Conservation (phyloP, 345 rosid genomes). For the Camelina hispida region DNA sequence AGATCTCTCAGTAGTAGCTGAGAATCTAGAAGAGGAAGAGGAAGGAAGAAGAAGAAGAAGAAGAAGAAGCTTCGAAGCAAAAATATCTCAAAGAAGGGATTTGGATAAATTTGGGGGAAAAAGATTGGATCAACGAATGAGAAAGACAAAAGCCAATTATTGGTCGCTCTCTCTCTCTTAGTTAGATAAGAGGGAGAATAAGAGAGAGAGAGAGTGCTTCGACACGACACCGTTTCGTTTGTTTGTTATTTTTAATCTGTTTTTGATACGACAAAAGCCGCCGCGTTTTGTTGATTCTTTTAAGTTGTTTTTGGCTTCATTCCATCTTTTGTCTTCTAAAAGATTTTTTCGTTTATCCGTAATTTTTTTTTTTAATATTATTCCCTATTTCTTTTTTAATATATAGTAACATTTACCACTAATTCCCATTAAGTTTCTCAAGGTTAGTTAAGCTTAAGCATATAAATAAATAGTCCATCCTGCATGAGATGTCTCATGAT, state of each 20-base stretch:
- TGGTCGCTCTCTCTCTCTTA: conserved; percentile 39
- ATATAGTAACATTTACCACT: no score
- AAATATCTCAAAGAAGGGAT: conserved; percentile 29
- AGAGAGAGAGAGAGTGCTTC: no score
- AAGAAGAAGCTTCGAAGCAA: conserved; percentile 23
- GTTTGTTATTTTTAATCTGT: neutral
- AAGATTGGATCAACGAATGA: conserved; percentile 9
- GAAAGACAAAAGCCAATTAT: conserved; percentile 26
- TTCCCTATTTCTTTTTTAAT: no score
- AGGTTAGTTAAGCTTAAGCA: no score
- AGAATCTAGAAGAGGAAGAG: conserved; percentile 1
- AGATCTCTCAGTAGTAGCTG: conserved; percentile 1
- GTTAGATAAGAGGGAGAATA: conserved; percentile 26
- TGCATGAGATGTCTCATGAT: no score
- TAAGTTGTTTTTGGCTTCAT: no score
- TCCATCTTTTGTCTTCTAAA: no score
- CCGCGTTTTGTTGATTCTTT: conserved; percentile 27
- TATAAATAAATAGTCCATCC: no score
- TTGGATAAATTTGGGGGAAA: neutral
- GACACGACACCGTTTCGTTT: conserved; percentile 21
- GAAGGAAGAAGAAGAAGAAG: neutral
- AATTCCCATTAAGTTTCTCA: no score
- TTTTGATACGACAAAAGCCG: conserved; percentile 29
- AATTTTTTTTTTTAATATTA: no score
- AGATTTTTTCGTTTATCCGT: no score